phyloP scores from a whole-genome alignment of 1,284 basidiomycete species.

The Phenoliferia sp. region DNA sequence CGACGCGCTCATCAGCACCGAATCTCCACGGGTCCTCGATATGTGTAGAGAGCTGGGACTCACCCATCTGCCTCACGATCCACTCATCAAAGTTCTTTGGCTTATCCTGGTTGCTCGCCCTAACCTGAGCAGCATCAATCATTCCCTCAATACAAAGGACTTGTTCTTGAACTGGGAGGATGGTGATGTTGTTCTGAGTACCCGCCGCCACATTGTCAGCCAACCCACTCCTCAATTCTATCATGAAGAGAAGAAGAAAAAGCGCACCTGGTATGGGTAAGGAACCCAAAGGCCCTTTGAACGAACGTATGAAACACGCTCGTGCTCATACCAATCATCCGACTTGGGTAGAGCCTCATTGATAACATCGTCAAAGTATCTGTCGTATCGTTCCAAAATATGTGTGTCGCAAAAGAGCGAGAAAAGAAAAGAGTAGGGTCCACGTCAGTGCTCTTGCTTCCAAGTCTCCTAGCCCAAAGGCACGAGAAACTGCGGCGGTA shows the following conservation, averaged over 20 bases:
- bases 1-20: too few species aligned
- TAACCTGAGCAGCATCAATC: constrained; percentile 43
- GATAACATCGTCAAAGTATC: constrained; percentile 51
- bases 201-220: not conserved
- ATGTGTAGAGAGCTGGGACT: not conserved
- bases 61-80: constrained; percentile 51
- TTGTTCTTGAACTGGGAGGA: constrained; percentile 49
- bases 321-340: constrained; percentile 50
- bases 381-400: too few species aligned
- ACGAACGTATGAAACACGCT: constrained; percentile 52
- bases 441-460: not conserved
- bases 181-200: constrained; percentile 50
- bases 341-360: constrained; percentile 48
- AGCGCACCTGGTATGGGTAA: constrained; percentile 41
- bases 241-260: not conserved
- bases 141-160: constrained; percentile 51
- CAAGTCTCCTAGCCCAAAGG: too few species aligned
- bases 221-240: not conserved
- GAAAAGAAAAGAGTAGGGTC: not conserved
- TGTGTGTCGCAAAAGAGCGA: too few species aligned
- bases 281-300: constrained; percentile 50
- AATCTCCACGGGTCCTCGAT: not conserved
- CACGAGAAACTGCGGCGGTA: too few species aligned
- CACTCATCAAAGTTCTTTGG: constrained; percentile 49
- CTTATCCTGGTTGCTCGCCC: constrained; percentile 41